Base-by-base conservation (phyloP, 140 eudicot species). In the Anethum foeniculum region DNA sequence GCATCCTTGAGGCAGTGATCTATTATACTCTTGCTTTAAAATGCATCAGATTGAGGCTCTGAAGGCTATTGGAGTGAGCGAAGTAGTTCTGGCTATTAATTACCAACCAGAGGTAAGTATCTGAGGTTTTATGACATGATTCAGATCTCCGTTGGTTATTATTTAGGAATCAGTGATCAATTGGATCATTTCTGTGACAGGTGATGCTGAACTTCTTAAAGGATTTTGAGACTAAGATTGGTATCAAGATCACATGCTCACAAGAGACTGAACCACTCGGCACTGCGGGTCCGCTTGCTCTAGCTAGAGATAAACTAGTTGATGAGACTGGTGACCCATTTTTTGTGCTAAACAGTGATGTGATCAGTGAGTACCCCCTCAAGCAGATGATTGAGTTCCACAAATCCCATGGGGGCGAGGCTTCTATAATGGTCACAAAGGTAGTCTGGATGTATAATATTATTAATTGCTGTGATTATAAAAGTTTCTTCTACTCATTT, bases 221-320 rank as follows among this genome's bases (percentile, higher is more conserved):
- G 89, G 97, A 95, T 62, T 95, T 92, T 77, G 99, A 95, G 91
- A 48, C 96, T 60, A 92, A 95, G 73, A 90, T 92, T 43, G 99
- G 87, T 79, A 95, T 95, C 79, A 95, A 86, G 81, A 95, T 95
- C 76, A 80, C 96, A 72, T 95, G 99, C 69, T 95, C 99, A 49
- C 97, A 88, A 82, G 99, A 95, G 89, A 92, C 99, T 10, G 99
- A 92, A 83, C 99, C 99, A 41, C 93, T 95, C 34, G 99, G 99
- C 62, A 95, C 99, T 43, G 97, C 99, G 1, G 97, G 99, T 34
- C 96, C 99, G 27, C 89, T 95, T 79, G 99, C 99, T 71, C 86
- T 95, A 84, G 99, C 99, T 78, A 78, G 99, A 84, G 97, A 95
- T 86, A 95, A 92, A 77, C 86, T 95, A 14, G 25, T 89, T 10